Evolutionary conservation across 768 basidiomycete species (phyloP).

Genomic region (Naganishia antarctica): DNA sequence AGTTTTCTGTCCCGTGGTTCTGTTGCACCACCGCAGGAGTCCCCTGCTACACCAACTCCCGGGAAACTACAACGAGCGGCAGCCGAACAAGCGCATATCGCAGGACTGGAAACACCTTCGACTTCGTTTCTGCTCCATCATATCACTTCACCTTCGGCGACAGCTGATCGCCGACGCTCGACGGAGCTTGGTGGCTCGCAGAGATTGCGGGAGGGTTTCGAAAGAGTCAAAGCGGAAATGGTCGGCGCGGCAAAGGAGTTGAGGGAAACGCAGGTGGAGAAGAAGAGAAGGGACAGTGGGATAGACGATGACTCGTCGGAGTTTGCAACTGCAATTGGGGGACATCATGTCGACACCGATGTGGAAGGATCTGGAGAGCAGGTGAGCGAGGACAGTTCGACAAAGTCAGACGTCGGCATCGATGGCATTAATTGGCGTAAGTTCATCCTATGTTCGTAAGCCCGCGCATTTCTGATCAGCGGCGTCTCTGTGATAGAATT

Average conservation of each 20-base stretch:
- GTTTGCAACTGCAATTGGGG: too few species aligned
- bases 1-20: background rate
- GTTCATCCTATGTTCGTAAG: background rate
- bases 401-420: background rate
- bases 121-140: slow-evolving; percentile 18
- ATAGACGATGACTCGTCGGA: too few species aligned
- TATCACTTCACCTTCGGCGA: slow-evolving; percentile 33
- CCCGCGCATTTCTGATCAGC: background rate
- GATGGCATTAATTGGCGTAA: slow-evolving; percentile 23
- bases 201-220: slow-evolving; percentile 41
- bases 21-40: slow-evolving; percentile 2
- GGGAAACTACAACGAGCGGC: slow-evolving; percentile 1
- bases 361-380: background rate
- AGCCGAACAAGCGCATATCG: background rate
- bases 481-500: slow-evolving; percentile 51
- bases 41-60: slow-evolving; percentile 4
- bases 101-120: background rate
- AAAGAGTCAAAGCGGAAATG: slow-evolving; percentile 44
- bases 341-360: too few species aligned
- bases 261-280: slow-evolving; percentile 27
- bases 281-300: background rate
- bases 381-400: too few species aligned
- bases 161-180: slow-evolving; percentile 37
- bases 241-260: slow-evolving; percentile 43
- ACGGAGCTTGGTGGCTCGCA: slow-evolving; percentile 38